Evolutionary conservation across 2,329 filamentous ascomycete species (phyloP).

Genomic region (Canariomyces notabilis): DNA sequence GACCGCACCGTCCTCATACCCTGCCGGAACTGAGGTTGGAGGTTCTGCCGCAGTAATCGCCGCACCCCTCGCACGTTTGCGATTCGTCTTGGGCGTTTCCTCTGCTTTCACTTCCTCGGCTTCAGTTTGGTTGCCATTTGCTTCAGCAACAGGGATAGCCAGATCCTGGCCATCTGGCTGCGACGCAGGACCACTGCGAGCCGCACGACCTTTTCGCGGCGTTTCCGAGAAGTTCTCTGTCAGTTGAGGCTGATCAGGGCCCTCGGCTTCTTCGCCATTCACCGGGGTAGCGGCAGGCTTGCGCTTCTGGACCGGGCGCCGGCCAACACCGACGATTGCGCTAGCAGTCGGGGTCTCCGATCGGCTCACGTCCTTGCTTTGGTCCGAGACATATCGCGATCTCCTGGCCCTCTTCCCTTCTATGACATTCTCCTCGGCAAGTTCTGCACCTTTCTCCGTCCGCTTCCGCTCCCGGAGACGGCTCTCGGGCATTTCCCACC

Average conservation of each 20-base stretch:
- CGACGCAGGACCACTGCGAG: constrained; percentile 13
- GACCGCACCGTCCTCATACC: constrained; percentile 4
- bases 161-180: constrained; percentile 14
- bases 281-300: constrained; percentile 8
- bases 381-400: constrained; percentile 48
- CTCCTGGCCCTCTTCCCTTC: constrained; percentile 51
- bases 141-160: constrained; percentile 4
- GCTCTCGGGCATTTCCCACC: constrained; percentile 50
- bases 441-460: constrained; percentile 55
- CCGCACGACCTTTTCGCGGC: constrained; percentile 20
- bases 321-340: constrained; percentile 30
- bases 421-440: constrained; percentile 39
- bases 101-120: constrained; percentile 16
- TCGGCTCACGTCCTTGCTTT: constrained; percentile 47
- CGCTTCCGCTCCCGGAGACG: constrained; percentile 53
- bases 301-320: constrained; percentile 13
- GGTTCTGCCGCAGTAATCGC: constrained; percentile 19
- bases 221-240: constrained; percentile 13
- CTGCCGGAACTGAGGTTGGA: constrained; percentile 11
- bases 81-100: constrained; percentile 15
- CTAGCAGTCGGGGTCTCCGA: constrained; percentile 43
- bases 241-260: background rate
- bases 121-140: constrained; percentile 16
- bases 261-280: constrained; percentile 16
- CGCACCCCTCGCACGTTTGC: constrained; percentile 18